Evolutionary conservation across 345 rosid genomes (phyloP).

Genomic region (Eutrema japonicum): DNA sequence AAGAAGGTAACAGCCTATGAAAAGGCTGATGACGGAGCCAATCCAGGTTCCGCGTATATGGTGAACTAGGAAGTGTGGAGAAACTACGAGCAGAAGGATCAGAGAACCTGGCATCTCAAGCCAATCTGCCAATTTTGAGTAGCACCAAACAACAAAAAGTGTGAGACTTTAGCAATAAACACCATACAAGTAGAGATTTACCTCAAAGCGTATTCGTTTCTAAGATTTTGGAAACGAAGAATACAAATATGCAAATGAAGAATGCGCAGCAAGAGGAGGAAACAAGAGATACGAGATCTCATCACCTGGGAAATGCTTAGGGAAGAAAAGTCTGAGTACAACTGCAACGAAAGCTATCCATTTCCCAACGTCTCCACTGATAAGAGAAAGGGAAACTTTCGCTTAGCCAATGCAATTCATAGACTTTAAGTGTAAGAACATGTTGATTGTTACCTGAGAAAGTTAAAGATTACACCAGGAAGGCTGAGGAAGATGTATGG

Average conservation of each 20-base stretch:
- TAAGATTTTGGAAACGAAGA: neutral
- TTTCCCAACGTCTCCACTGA: conserved; percentile 84
- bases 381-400: neutral
- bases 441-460: conserved; percentile 61
- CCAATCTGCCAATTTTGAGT: conserved; percentile 51
- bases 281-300: neutral
- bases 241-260: neutral
- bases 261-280: neutral
- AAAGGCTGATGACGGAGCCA: conserved; percentile 61
- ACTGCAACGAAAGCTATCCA: conserved; percentile 88
- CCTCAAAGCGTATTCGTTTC: neutral
- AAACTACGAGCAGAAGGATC: conserved; percentile 69
- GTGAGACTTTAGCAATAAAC: conserved; percentile 11
- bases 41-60: conserved; percentile 60
- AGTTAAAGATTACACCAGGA: conserved; percentile 62
- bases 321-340: conserved; percentile 89
- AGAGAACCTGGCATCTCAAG: conserved; percentile 80
- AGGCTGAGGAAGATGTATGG: conserved; percentile 93
- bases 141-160: neutral
- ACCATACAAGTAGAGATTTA: neutral
- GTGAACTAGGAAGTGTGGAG: conserved; percentile 63
- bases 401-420: neutral
- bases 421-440: neutral
- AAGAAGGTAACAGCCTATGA: conserved; percentile 79
- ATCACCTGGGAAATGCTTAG: conserved; percentile 85